Evolutionary conservation across 176 grass and related monocot genomes (phyloP), one percentile per base, ranked within the genome.

Genomic region (Paspalum vaginatum): DNA sequence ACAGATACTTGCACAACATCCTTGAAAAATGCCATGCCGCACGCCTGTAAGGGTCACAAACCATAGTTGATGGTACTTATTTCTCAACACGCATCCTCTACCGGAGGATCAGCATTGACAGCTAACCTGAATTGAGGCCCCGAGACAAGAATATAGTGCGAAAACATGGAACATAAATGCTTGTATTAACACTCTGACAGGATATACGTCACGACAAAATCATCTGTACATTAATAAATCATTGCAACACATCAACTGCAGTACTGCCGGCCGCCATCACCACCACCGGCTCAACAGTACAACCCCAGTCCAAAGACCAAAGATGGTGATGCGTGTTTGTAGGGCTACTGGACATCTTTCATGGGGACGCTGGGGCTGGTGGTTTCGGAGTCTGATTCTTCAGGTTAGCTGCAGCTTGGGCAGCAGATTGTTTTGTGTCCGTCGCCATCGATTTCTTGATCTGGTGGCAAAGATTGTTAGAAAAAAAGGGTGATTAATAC

Each of bases 371-470:
- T 22, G 82, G 77, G 11, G 53, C 61, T 38, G 88, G 79, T 79
- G 84, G 88, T 65, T 94, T 94, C 20, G 73, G 26, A 74, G 80
- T 66, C 78, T 94, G 92, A 61, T 83, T 80, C 89, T 89, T 94
- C 60, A 81, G 86, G 77, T 74, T 85, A 18, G 86, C 80, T 84
- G 83, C 55, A 72, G 77, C 66, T 75, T 91, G 86, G 25, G 72
- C 76, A 79, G 86, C 66, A 48, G 80, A 83, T 47, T 67, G 75
- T 79, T 74, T 94, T 27, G 73, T 77, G 70, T 87, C 89, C 65
- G 67, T 78, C 17, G 27, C 86, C 86, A 94, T 91, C 22, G 88
- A 94, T 77, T 91, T 94, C 76, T 94, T 94, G 22, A 91, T 87
- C 92, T 94, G 77, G 26, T 42, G 59, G 46, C 32, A 32, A 1